Percentiles rank a stretch among this genome's conserved stretches.
Conservation (phyloP, 768 basidiomycete species). For the Trametes punicea region DNA sequence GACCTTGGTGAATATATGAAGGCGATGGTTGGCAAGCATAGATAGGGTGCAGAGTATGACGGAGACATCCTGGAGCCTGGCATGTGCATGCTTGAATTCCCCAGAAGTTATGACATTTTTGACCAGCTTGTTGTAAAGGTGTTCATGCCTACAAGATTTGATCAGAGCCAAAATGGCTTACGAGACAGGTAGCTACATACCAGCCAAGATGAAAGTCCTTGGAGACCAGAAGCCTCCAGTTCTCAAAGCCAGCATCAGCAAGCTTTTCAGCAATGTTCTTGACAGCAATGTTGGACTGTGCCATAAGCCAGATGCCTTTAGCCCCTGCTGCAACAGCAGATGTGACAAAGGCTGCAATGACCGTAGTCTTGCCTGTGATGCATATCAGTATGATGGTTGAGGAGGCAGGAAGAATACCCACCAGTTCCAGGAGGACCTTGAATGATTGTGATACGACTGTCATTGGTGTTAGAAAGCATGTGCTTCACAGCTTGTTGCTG, state of each 20-base stretch:
- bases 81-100: constrained; percentile 27
- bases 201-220: constrained; percentile 63
- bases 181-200: constrained; percentile 36
- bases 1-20: constrained; percentile 24
- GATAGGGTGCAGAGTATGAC: constrained; percentile 74
- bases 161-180: constrained; percentile 10
- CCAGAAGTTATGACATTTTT: constrained; percentile 51
- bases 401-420: neutral
- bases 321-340: constrained; percentile 27
- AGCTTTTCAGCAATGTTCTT: constrained; percentile 88
- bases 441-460: constrained; percentile 33
- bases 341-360: constrained; percentile 33
- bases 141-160: constrained; percentile 65
- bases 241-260: constrained; percentile 43
- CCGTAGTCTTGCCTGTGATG: constrained; percentile 29
- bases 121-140: constrained; percentile 54
- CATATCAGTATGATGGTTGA: neutral
- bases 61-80: constrained; percentile 37
- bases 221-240: constrained; percentile 73
- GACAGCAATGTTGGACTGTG: constrained; percentile 85
- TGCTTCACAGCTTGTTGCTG: constrained; percentile 35
- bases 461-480: constrained; percentile 38
- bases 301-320: constrained; percentile 71
- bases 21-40: constrained; percentile 56
- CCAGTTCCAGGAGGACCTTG: constrained; percentile 34